Base-by-base conservation (phyloP, 495 filamentous ascomycete genomes). In the Annulohypoxylon stygium region DNA sequence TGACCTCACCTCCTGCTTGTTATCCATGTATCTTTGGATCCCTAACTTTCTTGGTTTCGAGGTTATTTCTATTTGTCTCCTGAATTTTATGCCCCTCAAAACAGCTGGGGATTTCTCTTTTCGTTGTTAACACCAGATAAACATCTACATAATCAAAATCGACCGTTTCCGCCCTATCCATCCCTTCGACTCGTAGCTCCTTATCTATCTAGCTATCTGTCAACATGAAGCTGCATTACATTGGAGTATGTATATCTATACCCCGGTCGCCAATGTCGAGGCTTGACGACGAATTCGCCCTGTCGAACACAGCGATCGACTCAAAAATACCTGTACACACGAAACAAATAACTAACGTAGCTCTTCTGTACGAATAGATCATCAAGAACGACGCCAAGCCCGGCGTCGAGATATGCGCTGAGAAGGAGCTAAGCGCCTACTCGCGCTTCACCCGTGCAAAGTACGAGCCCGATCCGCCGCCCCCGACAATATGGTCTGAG, bases 171-270 rank as follows among this genome's bases (percentile, higher is more conserved):
- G 25, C 2, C 59, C 20, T 37, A 65, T 26, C 47, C 14, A 36
- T 12, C 20, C 14, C 25, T 12, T 53, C 53, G 26, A 61, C 58
- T 57, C 50, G 37, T 58, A 57, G 30, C 33, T 36, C 51, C 7
- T n/a, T 39, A 61, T 37, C 55, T 41, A 81, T 79, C 84, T 58
- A 70, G 16, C 36, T 37, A 70, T 39, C 57, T 39, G 81, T 79
- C 84, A 90, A 66, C 81, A 97, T 98, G 95, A 97, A 97, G 89
- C 85, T 98, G 76, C 88, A 92, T 83, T 97, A 97, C 83, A 93
- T 97, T 76, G 94, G 94, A 67, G 94, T 97, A 90, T 69, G 90
- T 71, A 41, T 71, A 37, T 62, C 39, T 25, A 54, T 12, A 43
- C 41, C 50, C 50, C 39, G 58, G 50, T 63, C 50, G 55, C 61